Evolutionary conservation across 2,329 filamentous ascomycete genomes (phyloP).

Genomic region (Dactylonectria macrodidyma): DNA sequence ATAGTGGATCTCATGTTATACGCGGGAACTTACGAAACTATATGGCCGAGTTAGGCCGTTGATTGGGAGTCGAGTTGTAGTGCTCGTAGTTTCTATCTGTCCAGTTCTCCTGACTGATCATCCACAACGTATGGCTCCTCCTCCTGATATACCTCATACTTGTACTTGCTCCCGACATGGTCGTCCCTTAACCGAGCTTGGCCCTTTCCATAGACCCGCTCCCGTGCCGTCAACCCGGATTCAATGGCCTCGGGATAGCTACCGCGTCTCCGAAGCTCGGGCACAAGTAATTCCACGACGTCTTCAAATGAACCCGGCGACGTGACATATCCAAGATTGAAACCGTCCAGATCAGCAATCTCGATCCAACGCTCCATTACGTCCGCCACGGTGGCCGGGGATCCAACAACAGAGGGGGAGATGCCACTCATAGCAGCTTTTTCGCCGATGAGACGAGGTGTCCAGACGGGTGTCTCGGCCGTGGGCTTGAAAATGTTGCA

Average conservation of each 20-base stretch:
- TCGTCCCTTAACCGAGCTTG: background rate
- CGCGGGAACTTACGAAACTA: no score
- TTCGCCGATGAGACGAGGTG: background rate
- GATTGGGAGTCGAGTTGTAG: no score
- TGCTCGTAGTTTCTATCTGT: no score
- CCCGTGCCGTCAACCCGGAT: background rate
- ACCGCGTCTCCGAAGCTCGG: background rate
- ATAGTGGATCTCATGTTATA: no score
- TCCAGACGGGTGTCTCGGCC: background rate
- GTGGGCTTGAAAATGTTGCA: background rate
- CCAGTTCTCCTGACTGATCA: no score
- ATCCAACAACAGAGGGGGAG: constrained; percentile 7
- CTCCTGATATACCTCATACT: background rate
- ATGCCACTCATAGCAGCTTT: constrained; percentile 2
- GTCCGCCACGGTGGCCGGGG: constrained; percentile 17
- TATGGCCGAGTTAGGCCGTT: no score
- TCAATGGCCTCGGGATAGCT: background rate
- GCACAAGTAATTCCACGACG: constrained; percentile 29
- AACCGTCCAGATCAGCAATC: constrained; percentile 26
- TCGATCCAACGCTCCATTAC: constrained; percentile 22
- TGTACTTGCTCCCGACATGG: background rate
- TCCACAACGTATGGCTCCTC: background rate
- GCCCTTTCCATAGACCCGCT: background rate
- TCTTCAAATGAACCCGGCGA: constrained; percentile 23
- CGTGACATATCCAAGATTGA: constrained; percentile 54